phyloP scores from a whole-genome alignment of 306 rosid genomes.

The Phaseolus lunatus region DNA sequence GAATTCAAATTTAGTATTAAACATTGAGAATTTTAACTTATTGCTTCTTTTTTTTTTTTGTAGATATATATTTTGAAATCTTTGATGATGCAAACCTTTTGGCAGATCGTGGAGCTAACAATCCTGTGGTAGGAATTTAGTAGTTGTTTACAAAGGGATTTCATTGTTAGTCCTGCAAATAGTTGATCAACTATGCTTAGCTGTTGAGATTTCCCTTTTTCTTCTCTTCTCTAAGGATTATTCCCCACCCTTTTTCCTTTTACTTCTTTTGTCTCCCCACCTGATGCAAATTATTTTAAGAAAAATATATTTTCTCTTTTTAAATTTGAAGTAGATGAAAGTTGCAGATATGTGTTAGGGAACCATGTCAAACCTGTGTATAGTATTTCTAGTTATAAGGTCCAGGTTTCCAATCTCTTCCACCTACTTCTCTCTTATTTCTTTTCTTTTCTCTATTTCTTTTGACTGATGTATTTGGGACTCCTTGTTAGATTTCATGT shows the following conservation, averaged over 20 bases:
- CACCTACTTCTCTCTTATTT: slow-evolving; percentile 19
- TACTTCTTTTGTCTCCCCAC: neutral
- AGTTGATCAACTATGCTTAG: slow-evolving; percentile 32
- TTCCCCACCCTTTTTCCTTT: neutral
- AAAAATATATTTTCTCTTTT: neutral
- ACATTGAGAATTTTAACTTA: slow-evolving; percentile 24
- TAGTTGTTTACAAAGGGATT: slow-evolving; percentile 17
- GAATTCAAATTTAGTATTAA: slow-evolving; percentile 18
- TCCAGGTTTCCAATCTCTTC: slow-evolving; percentile 14
- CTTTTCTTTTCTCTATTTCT: slow-evolving; percentile 12
- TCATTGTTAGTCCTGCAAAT: slow-evolving; percentile 27
- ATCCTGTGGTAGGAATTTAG: slow-evolving; percentile 81
- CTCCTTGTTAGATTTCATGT: slow-evolving; percentile 8
- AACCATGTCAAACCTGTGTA: slow-evolving; percentile 20
- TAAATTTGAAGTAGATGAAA: slow-evolving; percentile 41
- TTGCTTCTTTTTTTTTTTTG: slow-evolving; percentile 22
- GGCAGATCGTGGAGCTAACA: slow-evolving; percentile 74
- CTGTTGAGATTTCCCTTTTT: slow-evolving; percentile 31
- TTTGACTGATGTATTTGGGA: slow-evolving; percentile 2
- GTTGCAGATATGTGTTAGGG: neutral
- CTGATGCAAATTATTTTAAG: slow-evolving; percentile 1
- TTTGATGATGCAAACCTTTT: slow-evolving; percentile 81
- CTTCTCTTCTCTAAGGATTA: neutral
- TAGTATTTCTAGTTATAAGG: slow-evolving; percentile 32
- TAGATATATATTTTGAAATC: slow-evolving; percentile 80